Conservation (phyloP, 1,284 basidiomycete genomes). For the Mycena sp. region DNA sequence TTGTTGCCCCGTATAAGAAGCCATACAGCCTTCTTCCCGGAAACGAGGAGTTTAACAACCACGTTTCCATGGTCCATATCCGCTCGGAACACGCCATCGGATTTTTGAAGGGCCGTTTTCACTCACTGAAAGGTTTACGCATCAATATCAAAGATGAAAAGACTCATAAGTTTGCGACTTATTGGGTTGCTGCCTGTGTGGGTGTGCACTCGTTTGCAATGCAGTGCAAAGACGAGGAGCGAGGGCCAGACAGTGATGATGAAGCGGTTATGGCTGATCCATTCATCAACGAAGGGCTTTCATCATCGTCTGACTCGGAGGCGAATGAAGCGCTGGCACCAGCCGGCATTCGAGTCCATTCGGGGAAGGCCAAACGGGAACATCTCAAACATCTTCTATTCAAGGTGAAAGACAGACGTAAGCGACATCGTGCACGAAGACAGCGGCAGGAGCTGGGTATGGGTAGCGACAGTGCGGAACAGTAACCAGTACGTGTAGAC, state of each 20-base stretch:
- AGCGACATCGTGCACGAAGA: neutral
- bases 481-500: neutral
- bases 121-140: constrained; percentile 36
- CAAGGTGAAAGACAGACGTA: neutral
- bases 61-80: constrained; percentile 30
- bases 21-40: constrained; percentile 37
- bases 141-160: constrained; percentile 27
- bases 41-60: constrained; percentile 41
- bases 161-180: constrained; percentile 33
- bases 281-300: neutral
- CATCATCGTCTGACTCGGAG: neutral
- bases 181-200: constrained; percentile 36
- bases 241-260: neutral
- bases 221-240: neutral
- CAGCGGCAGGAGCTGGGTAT: neutral
- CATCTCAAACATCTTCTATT: neutral
- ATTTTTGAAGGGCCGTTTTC: constrained; percentile 41
- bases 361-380: neutral
- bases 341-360: neutral
- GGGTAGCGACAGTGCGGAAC: neutral
- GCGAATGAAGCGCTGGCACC: neutral
- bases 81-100: constrained; percentile 41
- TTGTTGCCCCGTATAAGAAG: constrained; percentile 37
- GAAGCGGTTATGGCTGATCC: neutral
- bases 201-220: constrained; percentile 25